phyloP scores from a whole-genome alignment of 169 alveolate genomes.

The Babesia gibsoni region DNA sequence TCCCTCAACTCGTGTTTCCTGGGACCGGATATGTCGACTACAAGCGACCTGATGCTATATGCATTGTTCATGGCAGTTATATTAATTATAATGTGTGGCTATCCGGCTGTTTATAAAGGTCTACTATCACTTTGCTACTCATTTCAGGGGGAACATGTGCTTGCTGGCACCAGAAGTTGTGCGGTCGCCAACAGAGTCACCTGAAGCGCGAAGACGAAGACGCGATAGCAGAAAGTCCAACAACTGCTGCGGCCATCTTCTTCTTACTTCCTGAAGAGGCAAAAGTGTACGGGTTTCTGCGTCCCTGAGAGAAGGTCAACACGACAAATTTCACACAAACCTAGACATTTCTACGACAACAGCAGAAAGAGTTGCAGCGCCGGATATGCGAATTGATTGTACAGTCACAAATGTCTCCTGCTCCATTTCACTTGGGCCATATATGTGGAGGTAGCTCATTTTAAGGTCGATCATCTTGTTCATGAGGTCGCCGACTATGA shows the following conservation, averaged over 20 bases:
- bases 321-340: too few relatives aligned
- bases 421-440: constrained; percentile 65
- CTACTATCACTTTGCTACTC: background rate
- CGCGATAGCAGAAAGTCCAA: constrained; percentile 59
- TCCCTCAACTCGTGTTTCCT: constrained; percentile 47
- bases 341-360: constrained; percentile 62
- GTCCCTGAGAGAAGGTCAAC: constrained; percentile 47
- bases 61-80: constrained; percentile 29
- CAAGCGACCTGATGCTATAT: constrained; percentile 13
- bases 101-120: background rate
- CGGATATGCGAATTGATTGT: constrained; percentile 50
- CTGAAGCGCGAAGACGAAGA: constrained; percentile 48
- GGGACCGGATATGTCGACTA: constrained; percentile 40
- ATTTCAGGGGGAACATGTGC: constrained; percentile 15
- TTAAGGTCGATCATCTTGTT: constrained; percentile 63
- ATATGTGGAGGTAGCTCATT: constrained; percentile 59
- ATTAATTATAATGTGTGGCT: background rate
- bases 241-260: constrained; percentile 66
- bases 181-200: constrained; percentile 26
- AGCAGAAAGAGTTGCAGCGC: constrained; percentile 58
- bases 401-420: constrained; percentile 54
- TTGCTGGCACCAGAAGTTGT: background rate
- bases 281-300: constrained; percentile 53
- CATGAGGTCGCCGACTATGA: constrained; percentile 63
- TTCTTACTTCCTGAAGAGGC: constrained; percentile 62